Evolutionary conservation across 495 filamentous ascomycete genomes (phyloP).

Genomic region (Barbatosphaeria neglecta): DNA sequence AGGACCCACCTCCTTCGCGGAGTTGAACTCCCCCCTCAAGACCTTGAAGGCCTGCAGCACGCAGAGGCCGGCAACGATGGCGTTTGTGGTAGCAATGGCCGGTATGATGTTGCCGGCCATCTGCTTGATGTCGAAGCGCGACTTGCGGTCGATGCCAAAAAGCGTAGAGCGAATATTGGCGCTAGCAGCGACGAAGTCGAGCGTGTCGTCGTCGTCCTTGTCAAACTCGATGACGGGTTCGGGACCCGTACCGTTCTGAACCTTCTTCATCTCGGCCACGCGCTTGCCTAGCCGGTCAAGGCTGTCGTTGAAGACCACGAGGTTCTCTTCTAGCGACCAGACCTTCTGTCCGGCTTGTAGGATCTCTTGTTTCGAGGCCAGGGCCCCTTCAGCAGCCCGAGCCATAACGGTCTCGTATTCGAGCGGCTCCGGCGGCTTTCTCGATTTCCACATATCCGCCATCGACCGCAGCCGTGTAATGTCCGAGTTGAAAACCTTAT

Average conservation of each 20-base stretch:
- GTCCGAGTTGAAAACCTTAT: slow-evolving; percentile 85
- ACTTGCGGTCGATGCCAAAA: slow-evolving; percentile 78
- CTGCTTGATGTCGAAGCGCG: slow-evolving; percentile 95
- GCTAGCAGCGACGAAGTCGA: slow-evolving; percentile 87
- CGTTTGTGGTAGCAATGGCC: slow-evolving; percentile 96
- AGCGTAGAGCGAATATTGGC: slow-evolving; percentile 78
- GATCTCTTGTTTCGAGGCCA: slow-evolving; percentile 39
- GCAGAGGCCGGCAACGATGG: slow-evolving; percentile 86
- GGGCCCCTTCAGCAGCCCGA: slow-evolving; percentile 34
- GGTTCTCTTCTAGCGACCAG: slow-evolving; percentile 77
- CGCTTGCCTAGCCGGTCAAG: slow-evolving; percentile 65
- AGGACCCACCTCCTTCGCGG: slow-evolving; percentile 41
- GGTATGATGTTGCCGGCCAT: slow-evolving; percentile 99
- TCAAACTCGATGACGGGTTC: slow-evolving; percentile 73
- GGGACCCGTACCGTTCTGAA: slow-evolving; percentile 31
- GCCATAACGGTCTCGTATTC: slow-evolving; percentile 42
- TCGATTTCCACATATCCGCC: slow-evolving; percentile 93
- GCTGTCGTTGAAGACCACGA: slow-evolving; percentile 78
- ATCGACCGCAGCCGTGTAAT: slow-evolving; percentile 73
- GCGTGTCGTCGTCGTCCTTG: slow-evolving; percentile 91
- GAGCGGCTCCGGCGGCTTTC: slow-evolving; percentile 61
- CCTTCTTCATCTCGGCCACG: slow-evolving; percentile 45
- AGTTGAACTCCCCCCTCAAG: slow-evolving; percentile 56
- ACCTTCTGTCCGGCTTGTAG: slow-evolving; percentile 56
- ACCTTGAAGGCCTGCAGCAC: slow-evolving; percentile 92